Conservation (phyloP, 2,329 filamentous ascomycete genomes). For the Fusarium sp. region DNA sequence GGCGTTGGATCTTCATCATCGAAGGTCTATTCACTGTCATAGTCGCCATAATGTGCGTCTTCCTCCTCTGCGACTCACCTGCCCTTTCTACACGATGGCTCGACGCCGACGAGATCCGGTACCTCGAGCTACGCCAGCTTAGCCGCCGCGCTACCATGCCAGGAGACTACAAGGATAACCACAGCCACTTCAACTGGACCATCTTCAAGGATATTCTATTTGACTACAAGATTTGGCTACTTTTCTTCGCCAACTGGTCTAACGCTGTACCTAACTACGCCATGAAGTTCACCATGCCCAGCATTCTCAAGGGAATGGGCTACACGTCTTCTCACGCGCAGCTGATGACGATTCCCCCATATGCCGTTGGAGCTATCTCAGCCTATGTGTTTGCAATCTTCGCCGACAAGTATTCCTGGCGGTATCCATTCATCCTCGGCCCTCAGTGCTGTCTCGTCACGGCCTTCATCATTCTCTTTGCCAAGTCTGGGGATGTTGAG, state of each 20-base stretch:
- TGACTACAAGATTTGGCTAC: slow-evolving; percentile 59
- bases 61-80: neutral
- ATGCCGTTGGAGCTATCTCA: neutral
- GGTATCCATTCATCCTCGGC: neutral
- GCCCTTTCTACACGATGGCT: slow-evolving; percentile 27
- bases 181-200: neutral
- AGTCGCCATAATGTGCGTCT: slow-evolving; percentile 2
- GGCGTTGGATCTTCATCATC: slow-evolving; percentile 29
- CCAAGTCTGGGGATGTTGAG: neutral
- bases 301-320: slow-evolving; percentile 54
- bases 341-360: slow-evolving; percentile 32
- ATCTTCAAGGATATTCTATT: slow-evolving; percentile 53
- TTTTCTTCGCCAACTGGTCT: slow-evolving; percentile 56
- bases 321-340: slow-evolving; percentile 48
- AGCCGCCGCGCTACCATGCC: neutral
- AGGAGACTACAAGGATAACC: neutral
- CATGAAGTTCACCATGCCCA: slow-evolving; percentile 50
- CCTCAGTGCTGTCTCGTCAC: neutral
- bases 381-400: neutral
- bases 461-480: neutral
- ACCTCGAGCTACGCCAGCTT: neutral
- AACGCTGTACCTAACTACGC: slow-evolving; percentile 51
- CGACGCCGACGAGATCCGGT: slow-evolving; percentile 3
- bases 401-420: neutral
- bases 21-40: slow-evolving; percentile 17